Conservation (phyloP, 768 basidiomycete genomes). For the Heimioporus sp. region DNA sequence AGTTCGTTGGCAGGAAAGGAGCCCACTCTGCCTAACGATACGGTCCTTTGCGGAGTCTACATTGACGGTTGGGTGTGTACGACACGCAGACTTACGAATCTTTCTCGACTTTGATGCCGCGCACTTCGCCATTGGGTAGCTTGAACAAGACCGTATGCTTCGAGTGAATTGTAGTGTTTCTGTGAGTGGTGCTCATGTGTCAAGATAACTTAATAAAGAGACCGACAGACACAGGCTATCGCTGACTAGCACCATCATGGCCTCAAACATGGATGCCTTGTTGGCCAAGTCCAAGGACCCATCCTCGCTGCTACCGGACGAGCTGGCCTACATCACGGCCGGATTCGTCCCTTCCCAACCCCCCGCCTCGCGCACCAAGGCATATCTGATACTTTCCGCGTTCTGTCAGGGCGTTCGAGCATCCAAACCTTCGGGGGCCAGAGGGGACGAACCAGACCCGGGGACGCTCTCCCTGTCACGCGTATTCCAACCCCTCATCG, state of each 20-base stretch:
- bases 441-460: constrained; percentile 40
- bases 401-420: constrained; percentile 60
- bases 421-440: constrained; percentile 31
- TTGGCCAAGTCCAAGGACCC: constrained; percentile 35
- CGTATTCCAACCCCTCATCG: constrained; percentile 49
- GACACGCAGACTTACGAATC: constrained; percentile 53
- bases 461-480: constrained; percentile 50
- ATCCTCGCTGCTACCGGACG: constrained; percentile 47
- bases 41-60: constrained; percentile 42
- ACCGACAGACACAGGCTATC: too few relatives aligned
- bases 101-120: constrained; percentile 68
- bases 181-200: constrained; percentile 18
- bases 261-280: constrained; percentile 26
- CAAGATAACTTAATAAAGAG: too few relatives aligned
- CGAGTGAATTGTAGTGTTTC: constrained; percentile 45
- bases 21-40: constrained; percentile 84
- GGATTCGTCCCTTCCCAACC: constrained; percentile 52
- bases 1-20: constrained; percentile 77
- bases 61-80: neutral
- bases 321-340: constrained; percentile 49
- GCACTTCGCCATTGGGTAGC: constrained; percentile 78
- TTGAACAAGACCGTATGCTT: constrained; percentile 79
- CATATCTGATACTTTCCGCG: constrained; percentile 65
- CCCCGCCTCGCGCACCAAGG: constrained; percentile 55
- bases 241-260: constrained; percentile 6